Percentiles rank a stretch among this genome's conserved stretches.
Conservation (phyloP, 108 stramenopile species). For the Cyclotella baltica region DNA sequence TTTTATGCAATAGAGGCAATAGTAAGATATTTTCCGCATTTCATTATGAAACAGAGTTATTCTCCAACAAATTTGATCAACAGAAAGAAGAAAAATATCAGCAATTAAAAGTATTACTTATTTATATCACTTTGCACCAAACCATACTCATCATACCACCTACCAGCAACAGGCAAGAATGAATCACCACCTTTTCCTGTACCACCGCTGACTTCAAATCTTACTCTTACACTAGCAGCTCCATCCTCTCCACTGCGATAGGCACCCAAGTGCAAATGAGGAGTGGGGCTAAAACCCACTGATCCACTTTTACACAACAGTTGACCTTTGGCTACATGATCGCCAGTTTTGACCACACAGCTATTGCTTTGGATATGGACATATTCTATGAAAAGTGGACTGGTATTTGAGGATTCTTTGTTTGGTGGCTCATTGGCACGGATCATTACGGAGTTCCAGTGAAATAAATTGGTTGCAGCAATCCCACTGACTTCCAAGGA, state of each 20-base stretch:
- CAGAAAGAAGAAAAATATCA: too few species aligned
- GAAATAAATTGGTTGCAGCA: slow-evolving; percentile 79
- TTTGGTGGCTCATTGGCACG: slow-evolving; percentile 39
- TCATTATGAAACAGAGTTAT: too few species aligned
- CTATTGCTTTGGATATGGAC: slow-evolving; percentile 80
- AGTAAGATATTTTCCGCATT: too few species aligned
- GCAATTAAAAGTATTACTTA: too few species aligned
- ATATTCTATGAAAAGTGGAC: slow-evolving; percentile 81
- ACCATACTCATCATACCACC: slow-evolving; percentile 57
- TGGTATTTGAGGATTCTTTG: slow-evolving; percentile 8
- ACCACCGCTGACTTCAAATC: slow-evolving; percentile 57
- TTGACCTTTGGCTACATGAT: slow-evolving; percentile 72
- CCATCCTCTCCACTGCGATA: slow-evolving; percentile 63
- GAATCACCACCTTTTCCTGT: slow-evolving; percentile 1
- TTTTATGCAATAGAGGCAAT: too few species aligned
- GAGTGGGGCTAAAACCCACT: slow-evolving; percentile 85
- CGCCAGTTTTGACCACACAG: slow-evolving; percentile 64
- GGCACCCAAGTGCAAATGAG: slow-evolving; percentile 85
- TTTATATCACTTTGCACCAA: too few species aligned
- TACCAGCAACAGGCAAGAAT: slow-evolving; percentile 58
- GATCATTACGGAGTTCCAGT: slow-evolving; percentile 87
- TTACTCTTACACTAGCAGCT: slow-evolving; percentile 73
- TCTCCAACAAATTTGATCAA: too few species aligned
- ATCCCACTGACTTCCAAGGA: slow-evolving; percentile 77
- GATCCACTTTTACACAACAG: slow-evolving; percentile 75